Conservation (phyloP, 1,139 yeast genomes). For the Scheffersomyces insectosa region DNA sequence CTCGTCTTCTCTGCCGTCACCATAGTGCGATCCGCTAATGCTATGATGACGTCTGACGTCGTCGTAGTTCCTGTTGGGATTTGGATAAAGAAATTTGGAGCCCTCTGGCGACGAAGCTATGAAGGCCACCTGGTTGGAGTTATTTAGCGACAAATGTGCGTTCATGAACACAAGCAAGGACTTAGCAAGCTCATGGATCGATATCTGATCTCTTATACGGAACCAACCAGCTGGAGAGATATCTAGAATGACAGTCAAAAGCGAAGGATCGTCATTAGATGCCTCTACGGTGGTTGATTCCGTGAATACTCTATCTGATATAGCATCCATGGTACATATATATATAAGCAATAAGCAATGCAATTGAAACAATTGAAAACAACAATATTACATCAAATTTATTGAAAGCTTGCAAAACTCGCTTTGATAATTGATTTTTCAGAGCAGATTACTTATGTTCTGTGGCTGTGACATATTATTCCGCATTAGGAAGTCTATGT, state of each 20-base stretch:
- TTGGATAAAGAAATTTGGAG: slow-evolving; percentile 73
- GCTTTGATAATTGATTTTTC: too few species aligned
- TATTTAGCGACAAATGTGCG: slow-evolving; percentile 84
- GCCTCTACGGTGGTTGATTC: slow-evolving; percentile 37
- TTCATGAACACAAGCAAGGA: slow-evolving; percentile 72
- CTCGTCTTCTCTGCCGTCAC: slow-evolving; percentile 7
- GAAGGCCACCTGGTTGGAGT: slow-evolving; percentile 81
- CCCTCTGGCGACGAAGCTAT: slow-evolving; percentile 76
- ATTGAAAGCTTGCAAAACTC: too few species aligned
- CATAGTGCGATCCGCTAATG: slow-evolving; percentile 1
- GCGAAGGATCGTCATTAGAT: slow-evolving; percentile 69
- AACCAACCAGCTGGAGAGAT: slow-evolving; percentile 80
- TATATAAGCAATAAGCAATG: neutral
- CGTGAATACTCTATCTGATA: slow-evolving; percentile 65
- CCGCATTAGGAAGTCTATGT: too few species aligned
- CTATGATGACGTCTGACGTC: slow-evolving; percentile 8
- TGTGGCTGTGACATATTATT: too few species aligned
- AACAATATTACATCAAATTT: too few species aligned
- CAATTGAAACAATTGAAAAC: neutral
- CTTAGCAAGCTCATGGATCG: slow-evolving; percentile 57
- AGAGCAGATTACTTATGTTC: too few species aligned
- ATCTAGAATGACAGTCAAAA: slow-evolving; percentile 78
- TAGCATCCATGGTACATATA: slow-evolving; percentile 60
- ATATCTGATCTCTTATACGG: slow-evolving; percentile 42
- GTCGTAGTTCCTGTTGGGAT: slow-evolving; percentile 28